Evolutionary conservation across 306 rosid species (phyloP).

Genomic region (Astragalus glycyphyllos): DNA sequence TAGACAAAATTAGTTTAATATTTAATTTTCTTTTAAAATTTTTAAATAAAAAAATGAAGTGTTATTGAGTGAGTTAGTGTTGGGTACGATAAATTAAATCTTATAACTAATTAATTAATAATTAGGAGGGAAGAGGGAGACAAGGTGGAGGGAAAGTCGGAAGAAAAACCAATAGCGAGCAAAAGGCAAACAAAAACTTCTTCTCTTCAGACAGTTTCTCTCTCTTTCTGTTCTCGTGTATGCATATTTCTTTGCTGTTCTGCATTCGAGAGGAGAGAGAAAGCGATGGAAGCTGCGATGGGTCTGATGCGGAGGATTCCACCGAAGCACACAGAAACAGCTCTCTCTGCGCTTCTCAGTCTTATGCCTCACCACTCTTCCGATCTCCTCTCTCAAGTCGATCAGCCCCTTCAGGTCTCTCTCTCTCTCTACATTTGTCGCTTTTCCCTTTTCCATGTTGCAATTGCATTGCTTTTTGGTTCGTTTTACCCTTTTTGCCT

Average conservation of each 20-base stretch:
- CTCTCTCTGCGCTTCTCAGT: constrained; percentile 91
- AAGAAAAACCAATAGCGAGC: constrained; percentile 38
- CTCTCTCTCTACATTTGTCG: constrained; percentile 29
- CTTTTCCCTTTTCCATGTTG: background rate
- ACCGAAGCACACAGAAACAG: constrained; percentile 86
- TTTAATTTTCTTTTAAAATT: too few species aligned
- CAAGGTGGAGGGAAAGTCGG: constrained; percentile 64
- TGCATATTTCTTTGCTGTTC: background rate
- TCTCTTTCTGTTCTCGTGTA: background rate
- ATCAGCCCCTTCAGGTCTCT: constrained; percentile 94
- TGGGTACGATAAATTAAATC: too few species aligned
- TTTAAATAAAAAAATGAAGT: too few species aligned
- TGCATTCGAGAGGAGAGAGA: constrained; percentile 7
- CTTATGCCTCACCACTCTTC: constrained; percentile 90
- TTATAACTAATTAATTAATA: too few species aligned
- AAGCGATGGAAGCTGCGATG: constrained; percentile 90
- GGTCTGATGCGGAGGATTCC: constrained; percentile 95
- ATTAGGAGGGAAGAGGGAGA: too few species aligned
- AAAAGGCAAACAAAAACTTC: constrained; percentile 26
- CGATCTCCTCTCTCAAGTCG: constrained; percentile 97
- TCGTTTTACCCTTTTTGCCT: background rate
- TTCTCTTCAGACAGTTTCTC: constrained; percentile 11
- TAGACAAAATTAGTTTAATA: too few species aligned
- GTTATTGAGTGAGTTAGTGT: too few species aligned
- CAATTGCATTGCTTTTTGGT: background rate